These are phyloP conservation scores for Mycena belliarum DNA, from an alignment of 768 basidiomycete species.

Conservation along the genomic window DNA sequence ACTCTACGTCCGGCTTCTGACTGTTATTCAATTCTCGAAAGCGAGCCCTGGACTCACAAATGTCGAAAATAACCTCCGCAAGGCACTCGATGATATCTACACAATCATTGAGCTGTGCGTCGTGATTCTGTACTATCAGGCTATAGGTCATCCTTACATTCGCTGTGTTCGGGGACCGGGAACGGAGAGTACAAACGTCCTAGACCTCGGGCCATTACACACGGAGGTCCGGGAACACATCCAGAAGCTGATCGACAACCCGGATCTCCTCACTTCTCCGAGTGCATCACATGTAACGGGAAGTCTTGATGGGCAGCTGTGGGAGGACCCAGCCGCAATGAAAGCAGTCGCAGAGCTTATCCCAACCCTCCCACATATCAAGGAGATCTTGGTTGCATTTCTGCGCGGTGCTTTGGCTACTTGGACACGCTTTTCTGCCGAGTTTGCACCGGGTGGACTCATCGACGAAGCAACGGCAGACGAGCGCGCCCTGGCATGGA, in stretches of 20 bases:
- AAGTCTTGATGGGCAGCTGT: neutral
- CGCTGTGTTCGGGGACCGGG: slow-evolving; percentile 2
- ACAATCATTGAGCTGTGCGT: slow-evolving; percentile 22
- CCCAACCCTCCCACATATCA: slow-evolving; percentile 1
- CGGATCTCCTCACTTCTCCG: neutral
- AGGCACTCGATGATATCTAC: slow-evolving; percentile 15
- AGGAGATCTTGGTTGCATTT: neutral
- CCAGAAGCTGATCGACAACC: neutral
- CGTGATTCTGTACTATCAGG: slow-evolving; percentile 10
- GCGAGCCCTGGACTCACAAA: slow-evolving; percentile 17
- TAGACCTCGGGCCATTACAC: slow-evolving; percentile 5
- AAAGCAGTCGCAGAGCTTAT: neutral
- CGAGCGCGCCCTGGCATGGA: slow-evolving; percentile 19
- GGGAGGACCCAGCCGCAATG: neutral
- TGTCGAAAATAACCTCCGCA: slow-evolving; percentile 25
- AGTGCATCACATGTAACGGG: neutral
- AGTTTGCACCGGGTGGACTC: too few relatives aligned
- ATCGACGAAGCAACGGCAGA: too few relatives aligned
- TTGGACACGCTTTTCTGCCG: slow-evolving; percentile 28
- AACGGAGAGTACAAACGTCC: neutral
- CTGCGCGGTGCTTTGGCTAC: slow-evolving; percentile 19
- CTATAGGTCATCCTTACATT: slow-evolving; percentile 24
- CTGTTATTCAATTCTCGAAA: slow-evolving; percentile 21
- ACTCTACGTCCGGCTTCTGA: slow-evolving; percentile 10
- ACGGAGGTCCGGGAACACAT: neutral